Base-by-base conservation (phyloP, 2,329 filamentous ascomycete genomes). In the Neopestalotiopsis sp. region DNA sequence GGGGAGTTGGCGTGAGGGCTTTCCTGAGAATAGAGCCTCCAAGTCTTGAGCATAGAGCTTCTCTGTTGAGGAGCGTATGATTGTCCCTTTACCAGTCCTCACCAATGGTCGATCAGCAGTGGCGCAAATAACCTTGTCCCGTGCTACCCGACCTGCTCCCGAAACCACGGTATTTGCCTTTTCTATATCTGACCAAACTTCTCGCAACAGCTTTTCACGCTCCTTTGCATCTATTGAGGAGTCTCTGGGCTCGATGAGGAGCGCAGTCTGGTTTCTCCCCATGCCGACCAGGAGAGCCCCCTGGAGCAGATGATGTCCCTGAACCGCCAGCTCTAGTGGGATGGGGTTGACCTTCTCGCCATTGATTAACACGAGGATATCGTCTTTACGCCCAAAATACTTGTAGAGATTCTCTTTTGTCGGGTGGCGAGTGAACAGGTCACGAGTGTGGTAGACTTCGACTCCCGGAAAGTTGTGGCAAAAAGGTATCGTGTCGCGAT, bases 301-400 rank as follows among this genome's bases (percentile, higher is more conserved):
- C 7, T 69, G 68, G 14, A 53, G n/a, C 14, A 17, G 14, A 10
- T 5, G 17, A 53, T 53, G 5, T 20, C 45, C 45, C 3, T 77
- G 76, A 6, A 85, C 75, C 7, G 77, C 72, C 20, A 73, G 69
- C 67, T 85, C 82, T 73, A 83, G 75, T 0, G 75, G 75, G 12
- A 81, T 72, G 0, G 83, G 83, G 49, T 84, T 84, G 61, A 84
- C 77, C 70, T 85, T 85, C 64, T 84, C 81, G 1, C 84, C 83
- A 63, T 82, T 84, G 30, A 76, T 78, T 9, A 84, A 73, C 1
- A 84, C 81, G n/a, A 85, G 79, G 14, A 84, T 79, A 71, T 85
- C 83, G 65, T 85, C 83, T 10, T 71, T 70, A 2, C 83, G 77
- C 1, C 81, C 81, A 28, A 77, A 69, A 68, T 77, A 84, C 10